Evolutionary conservation across 2,329 filamentous ascomycete genomes (phyloP), one percentile per base, ranked within the genome.

Genomic region (Trichophyton verrucosum): DNA sequence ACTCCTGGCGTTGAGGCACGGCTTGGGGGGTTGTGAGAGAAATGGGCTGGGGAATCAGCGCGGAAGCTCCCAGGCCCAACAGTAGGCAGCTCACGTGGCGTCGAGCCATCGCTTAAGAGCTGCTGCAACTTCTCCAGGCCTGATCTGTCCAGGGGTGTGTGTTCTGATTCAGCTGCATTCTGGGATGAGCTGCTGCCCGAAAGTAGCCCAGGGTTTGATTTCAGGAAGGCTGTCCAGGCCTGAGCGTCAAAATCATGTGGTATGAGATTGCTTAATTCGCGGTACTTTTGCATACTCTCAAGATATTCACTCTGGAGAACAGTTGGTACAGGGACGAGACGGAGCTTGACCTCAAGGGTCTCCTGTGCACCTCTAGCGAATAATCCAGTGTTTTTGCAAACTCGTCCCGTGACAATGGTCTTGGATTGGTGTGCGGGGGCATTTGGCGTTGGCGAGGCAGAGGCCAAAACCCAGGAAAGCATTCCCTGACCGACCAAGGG

Each of bases 401-500:
- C 89, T 38, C 91, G 87, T 61, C 94, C 94, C 6, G 92, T 96
- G 65, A 99, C 86, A 68, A 76, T 75, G 38, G 83, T 81, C 69
- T 86, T 84, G 11, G 84, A 84, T 66, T 86, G 81, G 61, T 84
- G 80, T 57, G 79, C 79, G 27, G 79, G 77, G 17, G 77, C 78
- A 62, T 80, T 77, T 7, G 81, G 79, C 13, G 78, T 80, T 60
- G 80, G 69, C 70, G 83, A 82, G 59, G 81, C 74, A n/a, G 80
- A 79, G 57, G 82, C 81, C 53, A 97, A 79, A 22, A 86, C 84
- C 82, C 88, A 87, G 42, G 94, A 97, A 20, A 99, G 80, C 85
- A 97, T 89, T 59, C 95, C 94, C 74, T 99, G 92, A 22, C 94
- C 94, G 24, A 96, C 92, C 61, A 97, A 81, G 59, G 95, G 94